Conservation (phyloP, 768 basidiomycete genomes). For the Suillus fuscotomentosus region DNA sequence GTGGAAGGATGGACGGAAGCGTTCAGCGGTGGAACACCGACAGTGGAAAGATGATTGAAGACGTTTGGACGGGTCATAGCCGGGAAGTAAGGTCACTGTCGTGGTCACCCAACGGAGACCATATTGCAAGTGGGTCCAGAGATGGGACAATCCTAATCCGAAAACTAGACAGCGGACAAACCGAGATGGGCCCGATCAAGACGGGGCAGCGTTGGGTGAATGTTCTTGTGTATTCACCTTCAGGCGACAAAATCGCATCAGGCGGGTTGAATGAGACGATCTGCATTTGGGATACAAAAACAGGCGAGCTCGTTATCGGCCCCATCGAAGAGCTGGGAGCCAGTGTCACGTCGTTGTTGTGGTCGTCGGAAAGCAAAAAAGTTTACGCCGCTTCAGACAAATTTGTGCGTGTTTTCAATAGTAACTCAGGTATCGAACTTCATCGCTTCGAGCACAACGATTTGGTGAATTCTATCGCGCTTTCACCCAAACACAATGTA, state of each 20-base stretch:
- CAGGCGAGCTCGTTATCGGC: not conserved
- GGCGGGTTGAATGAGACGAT: not conserved
- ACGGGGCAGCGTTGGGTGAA: not conserved
- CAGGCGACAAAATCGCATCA: not conserved
- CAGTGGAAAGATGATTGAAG: not conserved
- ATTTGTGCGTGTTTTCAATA: not conserved
- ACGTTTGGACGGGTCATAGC: not conserved
- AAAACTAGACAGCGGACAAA: not conserved
- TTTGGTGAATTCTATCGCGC: not conserved
- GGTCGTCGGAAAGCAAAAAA: not conserved
- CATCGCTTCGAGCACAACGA: not conserved
- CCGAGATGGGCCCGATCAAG: not conserved
- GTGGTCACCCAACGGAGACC: not conserved
- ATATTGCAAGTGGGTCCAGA: not conserved
- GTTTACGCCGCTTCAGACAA: not conserved
- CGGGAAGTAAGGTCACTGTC: not conserved
- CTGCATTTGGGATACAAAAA: not conserved
- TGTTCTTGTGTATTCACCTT: not conserved
- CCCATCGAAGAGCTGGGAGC: not conserved
- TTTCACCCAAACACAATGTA: not conserved
- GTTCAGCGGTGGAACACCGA: not conserved
- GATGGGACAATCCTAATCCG: not conserved
- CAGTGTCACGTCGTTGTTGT: not conserved
- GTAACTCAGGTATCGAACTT: not conserved
- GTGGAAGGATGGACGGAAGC: not conserved